A percentile compares a stretch with the other conserved stretches of the same genome.
Evolutionary conservation across 352 stramenopile genomes (phyloP).

Genomic region (Globisporangium carolinianum): DNA sequence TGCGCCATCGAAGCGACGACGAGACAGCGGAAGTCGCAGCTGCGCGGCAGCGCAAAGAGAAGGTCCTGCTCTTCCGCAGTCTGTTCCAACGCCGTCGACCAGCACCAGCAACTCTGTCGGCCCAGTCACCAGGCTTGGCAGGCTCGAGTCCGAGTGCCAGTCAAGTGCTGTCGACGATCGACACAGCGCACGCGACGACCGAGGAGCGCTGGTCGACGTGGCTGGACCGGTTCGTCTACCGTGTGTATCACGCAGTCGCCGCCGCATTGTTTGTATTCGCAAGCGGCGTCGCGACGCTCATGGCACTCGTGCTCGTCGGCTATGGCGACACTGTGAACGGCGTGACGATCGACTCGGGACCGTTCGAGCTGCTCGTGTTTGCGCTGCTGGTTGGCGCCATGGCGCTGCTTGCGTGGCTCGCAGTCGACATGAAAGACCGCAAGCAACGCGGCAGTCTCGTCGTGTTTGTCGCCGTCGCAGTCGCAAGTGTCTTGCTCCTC

Average conservation of each 20-base stretch:
- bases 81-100: conserved; percentile 16
- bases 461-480: conserved; percentile 30
- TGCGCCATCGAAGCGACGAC: conserved; percentile 56
- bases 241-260: conserved; percentile 23
- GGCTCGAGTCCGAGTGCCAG: background rate
- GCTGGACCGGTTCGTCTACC: conserved; percentile 38
- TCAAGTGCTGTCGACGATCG: conserved; percentile 30
- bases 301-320: conserved; percentile 45
- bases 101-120: background rate
- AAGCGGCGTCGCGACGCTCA: conserved; percentile 40
- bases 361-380: conserved; percentile 29
- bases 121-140: background rate
- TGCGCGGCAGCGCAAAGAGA: conserved; percentile 67
- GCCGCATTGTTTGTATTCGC: conserved; percentile 36
- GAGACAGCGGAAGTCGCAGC: conserved; percentile 47
- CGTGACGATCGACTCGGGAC: conserved; percentile 39
- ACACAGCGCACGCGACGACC: conserved; percentile 43
- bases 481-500: conserved; percentile 37
- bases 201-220: conserved; percentile 77
- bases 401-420: conserved; percentile 43
- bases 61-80: conserved; percentile 54
- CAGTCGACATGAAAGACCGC: conserved; percentile 37
- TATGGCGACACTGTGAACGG: conserved; percentile 44
- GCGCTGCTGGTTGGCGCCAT: conserved; percentile 23
- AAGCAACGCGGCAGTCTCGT: conserved; percentile 23